Conservation (phyloP, 179 eudicot genomes). For the Gypsophila paniculata region DNA sequence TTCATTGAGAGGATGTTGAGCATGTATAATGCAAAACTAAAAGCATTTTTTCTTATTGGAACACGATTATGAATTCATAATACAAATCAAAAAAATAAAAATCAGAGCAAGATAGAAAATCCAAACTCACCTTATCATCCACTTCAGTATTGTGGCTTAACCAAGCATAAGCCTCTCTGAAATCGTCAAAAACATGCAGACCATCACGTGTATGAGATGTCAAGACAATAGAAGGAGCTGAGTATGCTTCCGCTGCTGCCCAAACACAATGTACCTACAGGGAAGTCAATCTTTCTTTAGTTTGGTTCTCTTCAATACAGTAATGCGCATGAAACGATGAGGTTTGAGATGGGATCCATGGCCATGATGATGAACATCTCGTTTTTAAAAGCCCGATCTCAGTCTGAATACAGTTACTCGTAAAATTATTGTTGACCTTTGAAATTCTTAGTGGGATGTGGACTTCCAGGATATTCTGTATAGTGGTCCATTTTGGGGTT, state of each 20-base stretch:
- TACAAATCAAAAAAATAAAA: not conserved
- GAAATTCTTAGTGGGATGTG: too few species aligned
- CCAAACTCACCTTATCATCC: conserved; percentile 78
- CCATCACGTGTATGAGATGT: conserved; percentile 71
- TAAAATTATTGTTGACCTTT: too few species aligned
- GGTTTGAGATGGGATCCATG: too few species aligned
- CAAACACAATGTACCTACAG: conserved; percentile 88
- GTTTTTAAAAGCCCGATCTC: not conserved
- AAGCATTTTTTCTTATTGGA: not conserved
- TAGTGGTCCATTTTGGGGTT: too few species aligned
- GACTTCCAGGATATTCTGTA: too few species aligned
- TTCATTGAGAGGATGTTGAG: not conserved
- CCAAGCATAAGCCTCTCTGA: conserved; percentile 97
- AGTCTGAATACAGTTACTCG: too few species aligned
- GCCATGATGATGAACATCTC: too few species aligned
- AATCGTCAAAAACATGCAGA: conserved; percentile 94
- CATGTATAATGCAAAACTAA: not conserved
- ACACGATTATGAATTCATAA: not conserved
- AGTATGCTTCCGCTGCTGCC: conserved; percentile 99
- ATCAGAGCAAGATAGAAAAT: conserved; percentile 14
- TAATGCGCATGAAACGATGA: not conserved
- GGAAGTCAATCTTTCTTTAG: not conserved
- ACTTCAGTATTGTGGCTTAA: conserved; percentile 92
- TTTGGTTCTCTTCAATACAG: not conserved
- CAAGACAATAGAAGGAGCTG: conserved; percentile 94